phyloP scores from a whole-genome alignment of 2,329 filamentous ascomycete species.

The Pseudogymnoascus verrucosus region DNA sequence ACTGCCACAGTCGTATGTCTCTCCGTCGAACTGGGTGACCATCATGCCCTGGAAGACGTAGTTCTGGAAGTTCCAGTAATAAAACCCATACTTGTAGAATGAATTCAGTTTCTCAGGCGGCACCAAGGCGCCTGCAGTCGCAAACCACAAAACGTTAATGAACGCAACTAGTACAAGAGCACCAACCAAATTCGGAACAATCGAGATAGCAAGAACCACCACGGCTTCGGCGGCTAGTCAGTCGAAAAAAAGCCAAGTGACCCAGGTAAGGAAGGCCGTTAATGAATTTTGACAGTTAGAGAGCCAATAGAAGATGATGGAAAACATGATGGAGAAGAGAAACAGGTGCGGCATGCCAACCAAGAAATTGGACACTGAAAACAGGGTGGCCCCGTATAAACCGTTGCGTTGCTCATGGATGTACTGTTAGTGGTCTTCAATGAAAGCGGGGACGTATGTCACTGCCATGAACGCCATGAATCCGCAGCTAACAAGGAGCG shows the following conservation, averaged over 20 bases:
- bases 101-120: slow-evolving; percentile 60
- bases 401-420: slow-evolving; percentile 71
- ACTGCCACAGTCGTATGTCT: slow-evolving; percentile 44
- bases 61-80: slow-evolving; percentile 75
- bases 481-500: slow-evolving; percentile 62
- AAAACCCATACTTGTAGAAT: slow-evolving; percentile 79
- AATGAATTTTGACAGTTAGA: slow-evolving; percentile 59
- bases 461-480: slow-evolving; percentile 71
- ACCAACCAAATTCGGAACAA: slow-evolving; percentile 71
- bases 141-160: slow-evolving; percentile 81
- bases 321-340: slow-evolving; percentile 65
- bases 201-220: slow-evolving; percentile 61
- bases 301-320: slow-evolving; percentile 66
- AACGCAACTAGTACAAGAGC: slow-evolving; percentile 69
- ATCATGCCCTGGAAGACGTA: slow-evolving; percentile 87
- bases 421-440: slow-evolving; percentile 64
- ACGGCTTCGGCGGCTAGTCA: slow-evolving; percentile 70
- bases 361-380: slow-evolving; percentile 68
- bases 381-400: slow-evolving; percentile 61
- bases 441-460: slow-evolving; percentile 71
- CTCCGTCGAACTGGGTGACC: slow-evolving; percentile 65
- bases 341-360: slow-evolving; percentile 53
- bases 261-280: slow-evolving; percentile 61
- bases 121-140: slow-evolving; percentile 71
- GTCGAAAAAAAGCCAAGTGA: slow-evolving; percentile 75